A percentile compares a stretch with the other conserved stretches of the same genome.
phyloP scores from a whole-genome alignment of 495 filamentous ascomycete species.

The Talaromyces wortmannii region DNA sequence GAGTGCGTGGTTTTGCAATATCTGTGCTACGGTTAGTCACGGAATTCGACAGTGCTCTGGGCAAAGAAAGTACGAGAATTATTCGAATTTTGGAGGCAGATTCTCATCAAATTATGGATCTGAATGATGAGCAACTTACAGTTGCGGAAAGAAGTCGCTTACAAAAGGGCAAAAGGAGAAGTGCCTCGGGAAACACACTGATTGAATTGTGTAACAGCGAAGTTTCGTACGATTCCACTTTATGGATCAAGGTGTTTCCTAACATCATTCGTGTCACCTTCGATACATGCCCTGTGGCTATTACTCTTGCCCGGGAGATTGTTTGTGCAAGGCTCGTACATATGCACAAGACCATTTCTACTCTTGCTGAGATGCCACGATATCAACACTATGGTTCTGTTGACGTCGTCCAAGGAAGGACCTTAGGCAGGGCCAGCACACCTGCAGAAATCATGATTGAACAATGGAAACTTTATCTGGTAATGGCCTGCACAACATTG shows the following conservation, averaged over 20 bases:
- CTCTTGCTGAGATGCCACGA: constrained; percentile 67
- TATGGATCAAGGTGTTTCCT: constrained; percentile 98
- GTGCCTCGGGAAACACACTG: constrained; percentile 74
- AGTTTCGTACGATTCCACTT: constrained; percentile 83
- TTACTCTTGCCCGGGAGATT: constrained; percentile 82
- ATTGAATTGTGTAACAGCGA: constrained; percentile 96
- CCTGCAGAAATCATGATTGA: constrained; percentile 86
- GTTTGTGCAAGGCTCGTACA: constrained; percentile 87
- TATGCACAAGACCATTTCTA: constrained; percentile 78
- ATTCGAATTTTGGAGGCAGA: constrained; percentile 90
- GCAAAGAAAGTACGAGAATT: constrained; percentile 71
- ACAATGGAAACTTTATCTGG: constrained; percentile 98
- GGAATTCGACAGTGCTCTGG: constrained; percentile 86
- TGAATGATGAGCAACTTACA: constrained; percentile 88
- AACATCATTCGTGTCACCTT: constrained; percentile 89
- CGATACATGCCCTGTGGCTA: constrained; percentile 83
- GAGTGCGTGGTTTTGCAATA: constrained; percentile 84
- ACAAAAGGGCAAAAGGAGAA: constrained; percentile 82
- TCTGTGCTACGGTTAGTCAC: constrained; percentile 87
- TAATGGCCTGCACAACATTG: constrained; percentile 94
- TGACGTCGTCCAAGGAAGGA: constrained; percentile 40
- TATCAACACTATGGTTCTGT: constrained; percentile 50
- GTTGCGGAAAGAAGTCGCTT: constrained; percentile 88
- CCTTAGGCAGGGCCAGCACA: constrained; percentile 54
- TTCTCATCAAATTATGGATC: constrained; percentile 78